Evolutionary conservation across 805 yeast genomes (phyloP).

Genomic region (Lipomyces spencermartinsiae): DNA sequence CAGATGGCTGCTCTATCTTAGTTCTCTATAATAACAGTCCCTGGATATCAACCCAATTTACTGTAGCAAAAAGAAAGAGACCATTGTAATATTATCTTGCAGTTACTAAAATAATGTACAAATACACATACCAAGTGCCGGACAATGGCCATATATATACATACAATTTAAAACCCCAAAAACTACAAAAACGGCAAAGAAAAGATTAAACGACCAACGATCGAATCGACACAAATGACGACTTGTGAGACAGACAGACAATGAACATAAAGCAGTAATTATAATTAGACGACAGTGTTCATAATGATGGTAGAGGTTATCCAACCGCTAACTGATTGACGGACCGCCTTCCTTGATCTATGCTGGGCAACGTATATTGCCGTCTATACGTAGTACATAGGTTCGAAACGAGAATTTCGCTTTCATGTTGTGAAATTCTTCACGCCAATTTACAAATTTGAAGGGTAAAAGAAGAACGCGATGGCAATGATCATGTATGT

Average conservation of each 20-base stretch:
- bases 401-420: not conserved
- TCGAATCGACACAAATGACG: not conserved
- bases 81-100: not conserved
- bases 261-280: too few relatives aligned
- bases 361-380: not conserved
- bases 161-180: not conserved
- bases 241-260: not conserved
- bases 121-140: not conserved
- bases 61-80: not conserved
- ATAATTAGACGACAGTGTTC: too few relatives aligned
- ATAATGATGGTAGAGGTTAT: not conserved
- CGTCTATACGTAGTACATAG: not conserved
- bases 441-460: slow-evolving; percentile 18
- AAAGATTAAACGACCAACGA: too few relatives aligned
- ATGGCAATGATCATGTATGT: slow-evolving; percentile 86
- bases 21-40: not conserved
- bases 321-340: not conserved
- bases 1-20: too few relatives aligned
- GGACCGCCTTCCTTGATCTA: not conserved
- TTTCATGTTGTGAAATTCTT: not conserved
- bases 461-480: slow-evolving; percentile 89
- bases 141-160: not conserved
- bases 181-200: not conserved
- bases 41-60: too few relatives aligned
- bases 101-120: not conserved